Percentiles rank a stretch among this genome's conserved stretches.
These are phyloP conservation scores for Jacaranda mimosifolia DNA, from an alignment of 257 asterid species.

Conservation along the genomic window DNA sequence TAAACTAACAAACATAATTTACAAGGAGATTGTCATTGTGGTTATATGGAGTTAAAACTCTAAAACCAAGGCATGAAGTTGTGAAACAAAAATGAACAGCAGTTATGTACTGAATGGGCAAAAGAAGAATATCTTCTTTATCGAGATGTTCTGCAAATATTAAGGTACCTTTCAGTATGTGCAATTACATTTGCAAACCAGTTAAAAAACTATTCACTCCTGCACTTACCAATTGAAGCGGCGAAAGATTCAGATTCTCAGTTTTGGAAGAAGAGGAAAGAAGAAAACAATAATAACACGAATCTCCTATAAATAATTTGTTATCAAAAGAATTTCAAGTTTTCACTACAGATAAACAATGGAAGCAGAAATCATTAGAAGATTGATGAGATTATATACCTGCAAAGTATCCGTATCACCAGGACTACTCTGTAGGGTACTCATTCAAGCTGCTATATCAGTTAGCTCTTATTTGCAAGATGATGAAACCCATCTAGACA, in stretches of 20 bases:
- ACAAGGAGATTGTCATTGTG: neutral
- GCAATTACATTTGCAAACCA: neutral
- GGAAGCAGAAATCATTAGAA: conserved; percentile 16
- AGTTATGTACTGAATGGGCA: neutral
- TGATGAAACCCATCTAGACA: conserved; percentile 40
- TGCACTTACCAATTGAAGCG: neutral
- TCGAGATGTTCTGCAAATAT: conserved; percentile 14
- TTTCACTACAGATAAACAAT: conserved; percentile 10
- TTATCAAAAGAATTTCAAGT: conserved; percentile 1
- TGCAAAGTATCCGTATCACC: conserved; percentile 65
- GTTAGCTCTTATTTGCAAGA: conserved; percentile 33
- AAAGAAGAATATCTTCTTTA: conserved; percentile 13
- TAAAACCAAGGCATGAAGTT: conserved; percentile 20
- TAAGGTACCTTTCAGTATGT: conserved; percentile 1
- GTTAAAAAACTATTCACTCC: neutral
- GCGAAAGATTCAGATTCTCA: conserved; percentile 6
- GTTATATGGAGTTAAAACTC: neutral
- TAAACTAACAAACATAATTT: neutral
- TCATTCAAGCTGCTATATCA: conserved; percentile 61
- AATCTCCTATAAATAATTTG: conserved; percentile 4
- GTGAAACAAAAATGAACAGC: conserved; percentile 17
- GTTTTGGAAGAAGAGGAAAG: neutral
- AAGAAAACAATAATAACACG: neutral
- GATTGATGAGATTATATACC: conserved; percentile 46
- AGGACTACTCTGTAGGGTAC: conserved; percentile 52